Evolutionary conservation across 129 eudicot species (phyloP).

Genomic region (Pittosporum tobira): DNA sequence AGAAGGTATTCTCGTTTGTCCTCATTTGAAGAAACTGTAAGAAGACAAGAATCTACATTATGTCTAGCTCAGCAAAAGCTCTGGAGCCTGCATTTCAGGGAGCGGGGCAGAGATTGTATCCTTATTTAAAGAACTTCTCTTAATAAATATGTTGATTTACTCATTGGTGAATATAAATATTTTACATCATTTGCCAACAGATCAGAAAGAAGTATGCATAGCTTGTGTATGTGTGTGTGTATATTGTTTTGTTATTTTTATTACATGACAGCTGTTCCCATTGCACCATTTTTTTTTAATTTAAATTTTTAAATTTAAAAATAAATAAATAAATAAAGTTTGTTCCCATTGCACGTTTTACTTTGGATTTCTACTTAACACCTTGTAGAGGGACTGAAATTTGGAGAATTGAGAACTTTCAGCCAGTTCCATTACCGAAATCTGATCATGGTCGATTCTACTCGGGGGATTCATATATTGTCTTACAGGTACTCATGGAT

Average conservation of each 20-base stretch:
- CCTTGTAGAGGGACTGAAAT: conserved; percentile 72
- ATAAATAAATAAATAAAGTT: no score
- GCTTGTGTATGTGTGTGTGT: not conserved
- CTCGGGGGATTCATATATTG: conserved; percentile 85
- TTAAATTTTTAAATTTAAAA: no score
- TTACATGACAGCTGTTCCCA: not conserved
- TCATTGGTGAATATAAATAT: not conserved
- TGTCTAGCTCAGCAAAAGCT: conserved; percentile 81
- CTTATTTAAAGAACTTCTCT: conserved; percentile 26
- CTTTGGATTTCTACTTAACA: conserved; percentile 48
- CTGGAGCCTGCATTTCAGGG: conserved; percentile 98
- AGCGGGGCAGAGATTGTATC: conserved; percentile 91
- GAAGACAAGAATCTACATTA: conserved; percentile 17
- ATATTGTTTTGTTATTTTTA: not conserved
- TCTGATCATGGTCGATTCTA: conserved; percentile 81
- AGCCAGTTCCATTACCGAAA: conserved; percentile 82
- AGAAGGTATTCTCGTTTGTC: not conserved
- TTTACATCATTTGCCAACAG: not conserved
- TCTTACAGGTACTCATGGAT: conserved; percentile 57
- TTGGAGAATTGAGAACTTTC: conserved; percentile 90
- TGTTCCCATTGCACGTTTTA: conserved; percentile 2
- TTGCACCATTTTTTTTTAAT: no score
- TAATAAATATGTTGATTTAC: conserved; percentile 8
- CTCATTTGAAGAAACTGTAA: not conserved
- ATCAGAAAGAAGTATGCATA: not conserved